Base-by-base conservation (phyloP, 441 rosid genomes). In the Iberis amara region DNA sequence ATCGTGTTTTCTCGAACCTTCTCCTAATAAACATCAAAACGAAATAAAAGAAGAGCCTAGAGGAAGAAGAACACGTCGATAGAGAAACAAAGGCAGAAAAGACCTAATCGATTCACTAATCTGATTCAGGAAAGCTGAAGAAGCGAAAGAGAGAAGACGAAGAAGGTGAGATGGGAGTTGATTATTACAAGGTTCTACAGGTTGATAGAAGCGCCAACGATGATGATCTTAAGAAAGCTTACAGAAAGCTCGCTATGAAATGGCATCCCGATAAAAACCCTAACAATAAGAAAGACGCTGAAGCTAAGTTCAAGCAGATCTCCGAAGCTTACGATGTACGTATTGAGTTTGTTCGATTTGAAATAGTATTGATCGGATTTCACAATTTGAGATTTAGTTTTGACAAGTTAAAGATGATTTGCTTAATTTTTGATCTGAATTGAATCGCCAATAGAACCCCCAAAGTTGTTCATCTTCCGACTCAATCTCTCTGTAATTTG, bases 231-330 rank as follows among this genome's bases (percentile, higher is more conserved):
- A 85, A 83, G 79, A 88, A 79, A 61, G 87, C 89, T 24, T 85
- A 85, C 47, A 64, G 89, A 42, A 88, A 78, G 42, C 85, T 85
- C 32, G 91, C 91, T 18, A 85, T 88, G 96, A 88, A 82, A 47
- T 84, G 94, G 90, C 94, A 84, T 69, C 89, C 89, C 55, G 96
- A 86, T 59, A 80, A 87, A 71, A 86, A 84, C 65, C 94, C 86
- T 5, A 77, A 59, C 59, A 84, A 75, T 72, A 85, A 85, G 66
- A 82, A 78, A 27, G 91, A 85, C 5, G 86, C 94, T 23, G 96
- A 88, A 58, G 89, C 89, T 11, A 82, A 73, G 73, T 85, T 88
- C 68, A 88, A 88, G 70, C 83, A 82, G 72, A 79, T 88, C 73
- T 79, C 89, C 65, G 89, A 88, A 52, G 96, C 96, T 12, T 85